Conservation (phyloP, 176 grass and related monocot species). For the Elymus sibiricus region DNA sequence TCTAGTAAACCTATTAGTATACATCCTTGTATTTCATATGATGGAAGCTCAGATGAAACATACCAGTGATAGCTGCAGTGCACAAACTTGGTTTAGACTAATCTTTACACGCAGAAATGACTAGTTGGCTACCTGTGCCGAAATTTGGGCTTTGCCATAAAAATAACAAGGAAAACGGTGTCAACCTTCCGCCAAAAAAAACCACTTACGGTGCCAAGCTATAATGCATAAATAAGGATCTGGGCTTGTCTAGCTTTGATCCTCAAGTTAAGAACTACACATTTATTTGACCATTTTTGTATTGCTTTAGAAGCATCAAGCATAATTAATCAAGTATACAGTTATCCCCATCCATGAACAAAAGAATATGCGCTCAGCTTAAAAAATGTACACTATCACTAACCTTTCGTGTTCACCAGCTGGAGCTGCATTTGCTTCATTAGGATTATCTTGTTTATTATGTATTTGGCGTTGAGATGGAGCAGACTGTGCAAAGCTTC, state of each 20-base stretch:
- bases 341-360: not conserved
- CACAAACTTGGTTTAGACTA: not conserved
- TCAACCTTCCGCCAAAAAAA: not conserved
- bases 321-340: not conserved
- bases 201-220: not conserved
- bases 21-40: too few relatives aligned
- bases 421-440: constrained; percentile 27
- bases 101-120: not conserved
- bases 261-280: not conserved
- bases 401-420: constrained; percentile 36
- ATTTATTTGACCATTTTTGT: not conserved
- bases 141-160: constrained; percentile 13
- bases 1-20: too few relatives aligned
- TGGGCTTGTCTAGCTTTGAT: constrained; percentile 1
- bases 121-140: not conserved
- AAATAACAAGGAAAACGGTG: not conserved
- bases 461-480: constrained; percentile 22
- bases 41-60: too few relatives aligned
- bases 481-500: not conserved
- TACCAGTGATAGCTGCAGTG: too few relatives aligned
- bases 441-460: constrained; percentile 32
- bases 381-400: constrained; percentile 7
- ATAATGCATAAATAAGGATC: not conserved
- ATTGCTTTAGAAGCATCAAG: not conserved
- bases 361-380: not conserved